Conservation (phyloP, 768 basidiomycete genomes). For the Suillus americanus region DNA sequence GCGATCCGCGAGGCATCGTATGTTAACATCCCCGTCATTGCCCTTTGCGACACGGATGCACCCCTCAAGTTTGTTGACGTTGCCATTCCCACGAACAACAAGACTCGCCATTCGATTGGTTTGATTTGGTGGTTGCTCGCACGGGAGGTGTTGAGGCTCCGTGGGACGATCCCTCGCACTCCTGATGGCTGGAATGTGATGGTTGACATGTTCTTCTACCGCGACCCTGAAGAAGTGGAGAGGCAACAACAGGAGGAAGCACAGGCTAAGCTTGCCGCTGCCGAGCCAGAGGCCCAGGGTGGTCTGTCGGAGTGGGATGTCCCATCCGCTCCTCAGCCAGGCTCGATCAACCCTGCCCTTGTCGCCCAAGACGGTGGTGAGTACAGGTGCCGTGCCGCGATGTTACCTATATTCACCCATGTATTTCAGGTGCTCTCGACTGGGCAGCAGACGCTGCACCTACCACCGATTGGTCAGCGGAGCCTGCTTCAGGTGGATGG, state of each 20-base stretch:
- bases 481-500: slow-evolving; percentile 52
- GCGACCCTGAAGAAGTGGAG: slow-evolving; percentile 99
- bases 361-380: slow-evolving; percentile 60
- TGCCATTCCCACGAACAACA: slow-evolving; percentile 99
- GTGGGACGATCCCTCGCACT: slow-evolving; percentile 90
- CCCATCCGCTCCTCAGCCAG: slow-evolving; percentile 62
- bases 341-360: slow-evolving; percentile 75
- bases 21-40: slow-evolving; percentile 99
- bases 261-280: slow-evolving; percentile 69
- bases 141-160: slow-evolving; percentile 94
- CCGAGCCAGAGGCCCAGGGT: slow-evolving; percentile 56
- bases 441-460: slow-evolving; percentile 70
- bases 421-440: slow-evolving; percentile 64
- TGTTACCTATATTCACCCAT: slow-evolving; percentile 5
- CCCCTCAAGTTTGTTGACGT: slow-evolving; percentile 97
- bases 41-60: slow-evolving; percentile 98
- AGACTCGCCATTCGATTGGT: slow-evolving; percentile 95
- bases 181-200: slow-evolving; percentile 96
- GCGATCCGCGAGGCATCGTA: slow-evolving; percentile 99
- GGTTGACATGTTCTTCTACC: slow-evolving; percentile 99
- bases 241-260: slow-evolving; percentile 95
- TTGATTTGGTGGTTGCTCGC: slow-evolving; percentile 97
- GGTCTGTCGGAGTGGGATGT: slow-evolving; percentile 72
- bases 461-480: slow-evolving; percentile 85
- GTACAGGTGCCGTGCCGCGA: slow-evolving; percentile 8